phyloP scores from a whole-genome alignment of 2,329 filamentous ascomycete genomes.

The Neospermospora avenae region DNA sequence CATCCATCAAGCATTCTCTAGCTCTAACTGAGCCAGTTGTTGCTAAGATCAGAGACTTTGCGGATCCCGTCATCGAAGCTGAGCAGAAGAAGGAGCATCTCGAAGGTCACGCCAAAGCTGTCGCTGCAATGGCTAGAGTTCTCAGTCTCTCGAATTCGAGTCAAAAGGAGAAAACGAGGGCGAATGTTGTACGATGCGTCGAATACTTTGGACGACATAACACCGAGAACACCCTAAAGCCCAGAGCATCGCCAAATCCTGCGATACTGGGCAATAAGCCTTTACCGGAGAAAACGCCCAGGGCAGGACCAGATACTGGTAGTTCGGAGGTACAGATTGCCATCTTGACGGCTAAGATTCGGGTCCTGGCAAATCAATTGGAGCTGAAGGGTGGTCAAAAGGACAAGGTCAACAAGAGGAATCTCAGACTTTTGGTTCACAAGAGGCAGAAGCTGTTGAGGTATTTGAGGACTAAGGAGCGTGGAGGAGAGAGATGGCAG shows the following conservation, averaged over 20 bases:
- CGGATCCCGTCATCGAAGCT: constrained; percentile 43
- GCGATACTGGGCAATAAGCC: constrained; percentile 15
- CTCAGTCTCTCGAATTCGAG: constrained; percentile 73
- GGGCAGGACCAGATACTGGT: constrained; percentile 89
- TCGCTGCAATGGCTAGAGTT: constrained; percentile 76
- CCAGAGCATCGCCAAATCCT: constrained; percentile 27
- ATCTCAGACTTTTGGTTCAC: constrained; percentile 81
- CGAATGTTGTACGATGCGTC: constrained; percentile 82
- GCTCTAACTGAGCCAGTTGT: constrained; percentile 59
- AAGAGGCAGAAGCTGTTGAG: constrained; percentile 81
- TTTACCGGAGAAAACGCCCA: constrained; percentile 47
- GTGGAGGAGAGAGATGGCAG: constrained; percentile 86
- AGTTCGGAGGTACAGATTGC: constrained; percentile 97
- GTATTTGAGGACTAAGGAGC: constrained; percentile 86
- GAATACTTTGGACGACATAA: constrained; percentile 87
- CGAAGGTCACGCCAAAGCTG: constrained; percentile 61
- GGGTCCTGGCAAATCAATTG: constrained; percentile 70
- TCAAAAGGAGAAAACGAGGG: constrained; percentile 72
- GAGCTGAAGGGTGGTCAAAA: constrained; percentile 66
- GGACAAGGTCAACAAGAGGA: constrained; percentile 93
- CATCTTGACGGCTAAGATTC: constrained; percentile 91
- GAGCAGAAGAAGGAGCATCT: constrained; percentile 43
- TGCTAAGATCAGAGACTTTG: constrained; percentile 34
- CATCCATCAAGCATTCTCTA: constrained; percentile 65
- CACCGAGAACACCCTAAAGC: constrained; percentile 69